A percentile compares a stretch with the other conserved stretches of the same genome.
Evolutionary conservation across 1,139 yeast genomes (phyloP).

Genomic region (Nadsonia starkeyi-henricii): DNA sequence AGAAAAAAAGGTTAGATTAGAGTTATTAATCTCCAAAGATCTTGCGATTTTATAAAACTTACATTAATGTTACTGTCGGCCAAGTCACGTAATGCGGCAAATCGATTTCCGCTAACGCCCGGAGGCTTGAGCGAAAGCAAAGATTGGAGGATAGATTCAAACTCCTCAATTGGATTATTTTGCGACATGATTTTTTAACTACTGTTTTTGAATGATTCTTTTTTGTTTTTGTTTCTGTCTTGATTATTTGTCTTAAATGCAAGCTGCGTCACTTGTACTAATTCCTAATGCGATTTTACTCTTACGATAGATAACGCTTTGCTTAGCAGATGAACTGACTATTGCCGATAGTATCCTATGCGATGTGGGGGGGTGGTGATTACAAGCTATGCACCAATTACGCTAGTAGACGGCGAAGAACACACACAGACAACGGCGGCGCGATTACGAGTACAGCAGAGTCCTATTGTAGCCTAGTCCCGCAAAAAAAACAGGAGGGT

Average conservation of each 20-base stretch:
- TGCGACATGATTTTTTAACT: neutral
- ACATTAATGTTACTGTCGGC: slow-evolving; percentile 55
- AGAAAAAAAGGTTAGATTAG: neutral
- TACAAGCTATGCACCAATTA: too few relatives aligned
- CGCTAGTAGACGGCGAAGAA: too few relatives aligned
- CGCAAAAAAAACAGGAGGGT: too few relatives aligned
- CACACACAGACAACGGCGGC: too few relatives aligned
- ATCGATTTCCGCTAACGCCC: slow-evolving; percentile 93
- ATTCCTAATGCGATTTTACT: too few relatives aligned
- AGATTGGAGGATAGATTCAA: slow-evolving; percentile 59
- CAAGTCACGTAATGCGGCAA: slow-evolving; percentile 66
- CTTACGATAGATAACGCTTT: too few relatives aligned
- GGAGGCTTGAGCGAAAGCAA: slow-evolving; percentile 43
- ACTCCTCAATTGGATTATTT: neutral
- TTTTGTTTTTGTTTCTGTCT: neutral
- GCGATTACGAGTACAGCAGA: too few relatives aligned
- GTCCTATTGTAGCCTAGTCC: too few relatives aligned
- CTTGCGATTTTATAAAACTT: slow-evolving; percentile 4
- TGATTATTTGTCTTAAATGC: neutral
- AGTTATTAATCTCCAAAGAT: slow-evolving; percentile 1
- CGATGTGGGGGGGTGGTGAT: too few relatives aligned
- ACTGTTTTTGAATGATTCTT: neutral
- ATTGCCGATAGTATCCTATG: too few relatives aligned
- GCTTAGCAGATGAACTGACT: too few relatives aligned
- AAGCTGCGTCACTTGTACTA: too few relatives aligned